These are phyloP conservation scores for Pseudopyricularia cyperi DNA, from an alignment of 2,329 filamentous ascomycete genomes.

Conservation along the genomic window DNA sequence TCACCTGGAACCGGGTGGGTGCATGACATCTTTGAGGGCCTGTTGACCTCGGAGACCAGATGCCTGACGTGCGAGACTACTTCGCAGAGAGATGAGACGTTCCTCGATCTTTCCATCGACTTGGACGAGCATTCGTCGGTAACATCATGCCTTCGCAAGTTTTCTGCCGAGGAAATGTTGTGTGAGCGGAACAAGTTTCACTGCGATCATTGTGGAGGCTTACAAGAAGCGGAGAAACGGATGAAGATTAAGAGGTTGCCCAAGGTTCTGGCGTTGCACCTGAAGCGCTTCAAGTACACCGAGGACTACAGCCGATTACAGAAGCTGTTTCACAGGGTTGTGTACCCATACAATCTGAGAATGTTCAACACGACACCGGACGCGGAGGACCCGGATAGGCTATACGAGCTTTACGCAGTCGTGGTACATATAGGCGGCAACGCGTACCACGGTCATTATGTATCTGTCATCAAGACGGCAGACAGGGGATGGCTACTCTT, in stretches of 20 bases:
- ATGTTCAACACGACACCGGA: conserved; percentile 97
- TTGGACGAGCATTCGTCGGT: conserved; percentile 92
- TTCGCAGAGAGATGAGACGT: conserved; percentile 90
- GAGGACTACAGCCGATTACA: conserved; percentile 88
- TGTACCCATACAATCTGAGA: conserved; percentile 91
- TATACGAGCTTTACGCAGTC: conserved; percentile 95
- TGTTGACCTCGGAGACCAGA: conserved; percentile 88
- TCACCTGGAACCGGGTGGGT: conserved; percentile 73
- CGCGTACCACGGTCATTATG: conserved; percentile 94
- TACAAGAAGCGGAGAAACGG: conserved; percentile 95
- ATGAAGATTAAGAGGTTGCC: conserved; percentile 98
- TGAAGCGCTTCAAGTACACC: conserved; percentile 98
- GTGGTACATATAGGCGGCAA: conserved; percentile 96
- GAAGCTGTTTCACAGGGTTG: conserved; percentile 92
- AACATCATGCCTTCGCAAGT: conserved; percentile 87
- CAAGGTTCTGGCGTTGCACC: conserved; percentile 77
- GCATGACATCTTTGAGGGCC: conserved; percentile 91
- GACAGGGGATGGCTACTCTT: conserved; percentile 94
- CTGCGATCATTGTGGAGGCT: conserved; percentile 88
- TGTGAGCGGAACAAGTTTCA: conserved; percentile 99
- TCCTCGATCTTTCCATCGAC: conserved; percentile 91
- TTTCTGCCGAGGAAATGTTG: conserved; percentile 96
- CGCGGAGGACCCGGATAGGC: conserved; percentile 77
- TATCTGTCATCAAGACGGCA: conserved; percentile 94
- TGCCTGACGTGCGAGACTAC: conserved; percentile 93